Conservation (phyloP, 495 filamentous ascomycete genomes). For the Penicillium canariense region DNA sequence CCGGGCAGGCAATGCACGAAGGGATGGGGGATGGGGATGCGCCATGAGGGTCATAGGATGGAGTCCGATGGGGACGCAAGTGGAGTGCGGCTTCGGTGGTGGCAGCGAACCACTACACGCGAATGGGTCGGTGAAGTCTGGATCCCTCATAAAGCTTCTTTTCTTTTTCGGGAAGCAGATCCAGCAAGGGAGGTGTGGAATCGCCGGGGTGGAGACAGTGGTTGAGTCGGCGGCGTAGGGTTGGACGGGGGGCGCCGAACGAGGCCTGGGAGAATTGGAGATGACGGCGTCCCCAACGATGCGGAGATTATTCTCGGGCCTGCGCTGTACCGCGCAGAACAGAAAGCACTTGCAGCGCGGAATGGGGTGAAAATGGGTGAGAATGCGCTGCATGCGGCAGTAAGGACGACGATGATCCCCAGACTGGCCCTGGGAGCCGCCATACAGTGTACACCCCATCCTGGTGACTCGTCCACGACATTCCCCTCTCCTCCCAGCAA, state of each 20-base stretch:
- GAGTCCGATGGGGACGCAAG: constrained; percentile 11
- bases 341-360: not conserved
- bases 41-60: constrained; percentile 4
- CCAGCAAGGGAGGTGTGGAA: constrained; percentile 21
- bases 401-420: not conserved
- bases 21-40: constrained; percentile 27
- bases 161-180: constrained; percentile 27
- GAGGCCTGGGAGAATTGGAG: not conserved
- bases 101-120: constrained; percentile 40
- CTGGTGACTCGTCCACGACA: not conserved
- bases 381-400: not conserved
- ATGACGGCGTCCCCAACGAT: constrained; percentile 12
- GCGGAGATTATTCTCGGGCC: not conserved
- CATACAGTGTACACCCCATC: constrained; percentile 13
- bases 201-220: constrained; percentile 5
- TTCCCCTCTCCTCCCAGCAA: not conserved
- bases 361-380: not conserved
- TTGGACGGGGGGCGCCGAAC: constrained; percentile 15
- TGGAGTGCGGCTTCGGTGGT: constrained; percentile 40
- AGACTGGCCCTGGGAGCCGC: constrained; percentile 12
- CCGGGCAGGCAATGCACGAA: constrained; percentile 28
- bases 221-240: not conserved
- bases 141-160: constrained; percentile 38
- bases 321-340: not conserved
- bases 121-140: constrained; percentile 25